Evolutionary conservation across 805 yeast species (phyloP).

Genomic region (Blastobotrys americana): DNA sequence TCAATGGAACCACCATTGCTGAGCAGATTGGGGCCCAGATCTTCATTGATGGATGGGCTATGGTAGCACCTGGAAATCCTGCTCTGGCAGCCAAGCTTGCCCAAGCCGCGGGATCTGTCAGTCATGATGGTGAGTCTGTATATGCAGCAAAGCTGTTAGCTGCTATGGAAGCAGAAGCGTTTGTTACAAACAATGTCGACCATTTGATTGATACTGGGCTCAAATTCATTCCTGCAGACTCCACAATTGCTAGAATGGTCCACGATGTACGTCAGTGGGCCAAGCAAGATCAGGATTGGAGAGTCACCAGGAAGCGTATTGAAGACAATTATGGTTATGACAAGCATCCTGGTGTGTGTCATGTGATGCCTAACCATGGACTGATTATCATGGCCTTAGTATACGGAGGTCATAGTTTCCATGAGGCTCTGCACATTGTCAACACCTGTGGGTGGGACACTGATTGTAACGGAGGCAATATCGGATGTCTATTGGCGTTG

Average conservation of each 20-base stretch:
- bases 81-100: constrained; percentile 4
- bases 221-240: neutral
- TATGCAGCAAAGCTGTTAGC: constrained; percentile 6
- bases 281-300: constrained; percentile 3
- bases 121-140: constrained; percentile 6
- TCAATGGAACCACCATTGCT: constrained; percentile 5
- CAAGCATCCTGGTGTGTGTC: constrained; percentile 5
- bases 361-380: constrained; percentile 6
- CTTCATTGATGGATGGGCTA: constrained; percentile 7
- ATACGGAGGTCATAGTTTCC: constrained; percentile 4
- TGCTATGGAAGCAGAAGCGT: constrained; percentile 7
- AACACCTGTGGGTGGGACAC: constrained; percentile 6
- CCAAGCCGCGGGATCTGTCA: constrained; percentile 5
- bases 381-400: constrained; percentile 4
- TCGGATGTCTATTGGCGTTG: constrained; percentile 3
- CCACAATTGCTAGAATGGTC: constrained; percentile 1
- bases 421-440: constrained; percentile 5
- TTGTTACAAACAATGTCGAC: constrained; percentile 3
- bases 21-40: constrained; percentile 8
- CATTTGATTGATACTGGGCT: constrained; percentile 5
- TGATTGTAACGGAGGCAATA: constrained; percentile 5
- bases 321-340: constrained; percentile 5
- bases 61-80: constrained; percentile 8
- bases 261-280: constrained; percentile 4
- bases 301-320: constrained; percentile 2